phyloP scores from a whole-genome alignment of 2,329 filamentous ascomycete species.

The Claviceps sp. region DNA sequence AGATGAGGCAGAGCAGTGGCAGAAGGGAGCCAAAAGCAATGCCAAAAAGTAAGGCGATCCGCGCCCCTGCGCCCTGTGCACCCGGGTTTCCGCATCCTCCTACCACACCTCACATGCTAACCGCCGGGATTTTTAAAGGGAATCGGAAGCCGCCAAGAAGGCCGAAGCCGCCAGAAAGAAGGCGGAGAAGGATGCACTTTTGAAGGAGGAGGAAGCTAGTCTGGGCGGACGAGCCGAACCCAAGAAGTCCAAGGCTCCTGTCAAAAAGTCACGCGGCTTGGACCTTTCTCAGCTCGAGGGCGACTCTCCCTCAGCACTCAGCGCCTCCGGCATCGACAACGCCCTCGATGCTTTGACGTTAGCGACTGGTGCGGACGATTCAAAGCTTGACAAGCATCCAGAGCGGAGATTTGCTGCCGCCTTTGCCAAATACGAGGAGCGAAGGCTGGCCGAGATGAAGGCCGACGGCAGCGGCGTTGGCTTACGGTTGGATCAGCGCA shows the following conservation, averaged over 20 bases:
- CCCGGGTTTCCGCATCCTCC: too few relatives aligned
- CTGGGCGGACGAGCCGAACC: constrained; percentile 42
- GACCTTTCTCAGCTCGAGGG: constrained; percentile 64
- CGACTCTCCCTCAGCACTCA: constrained; percentile 48
- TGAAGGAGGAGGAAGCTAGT: constrained; percentile 68
- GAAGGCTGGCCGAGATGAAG: constrained; percentile 73
- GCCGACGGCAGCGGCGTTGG: constrained; percentile 60
- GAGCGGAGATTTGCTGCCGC: constrained; percentile 81
- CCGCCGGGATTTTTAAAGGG: constrained; percentile 13
- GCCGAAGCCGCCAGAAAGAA: constrained; percentile 83
- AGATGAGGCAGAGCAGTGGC: constrained; percentile 65
- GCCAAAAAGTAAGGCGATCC: constrained; percentile 59
- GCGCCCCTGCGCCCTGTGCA: constrained; percentile 12
- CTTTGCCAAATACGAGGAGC: constrained; percentile 69
- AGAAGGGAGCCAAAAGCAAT: constrained; percentile 70
- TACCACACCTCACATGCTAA: neutral
- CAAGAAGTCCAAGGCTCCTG: constrained; percentile 55
- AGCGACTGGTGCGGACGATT: constrained; percentile 35
- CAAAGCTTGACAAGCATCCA: constrained; percentile 77
- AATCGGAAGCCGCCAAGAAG: constrained; percentile 46
- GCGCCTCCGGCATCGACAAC: constrained; percentile 83
- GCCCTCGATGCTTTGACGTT: constrained; percentile 76
- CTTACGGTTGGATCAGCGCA: constrained; percentile 69
- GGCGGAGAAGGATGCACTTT: constrained; percentile 74
- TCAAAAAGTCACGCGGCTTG: constrained; percentile 58